These are phyloP conservation scores for Citrullus mucosospermus DNA, from an alignment of 306 rosid species.

Conservation along the genomic window DNA sequence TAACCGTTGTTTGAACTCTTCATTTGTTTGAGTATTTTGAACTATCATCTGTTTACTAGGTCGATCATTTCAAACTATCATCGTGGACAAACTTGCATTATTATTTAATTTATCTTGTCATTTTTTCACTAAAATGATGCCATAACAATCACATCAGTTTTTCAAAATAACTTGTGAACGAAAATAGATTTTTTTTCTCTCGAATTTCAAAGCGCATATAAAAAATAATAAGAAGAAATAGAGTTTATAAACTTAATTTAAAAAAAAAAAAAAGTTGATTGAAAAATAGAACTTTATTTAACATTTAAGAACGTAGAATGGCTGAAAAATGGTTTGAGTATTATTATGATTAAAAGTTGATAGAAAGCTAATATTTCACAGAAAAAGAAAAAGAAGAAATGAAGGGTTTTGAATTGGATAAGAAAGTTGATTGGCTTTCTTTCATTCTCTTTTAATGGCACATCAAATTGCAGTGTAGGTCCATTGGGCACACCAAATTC, in stretches of 20 bases:
- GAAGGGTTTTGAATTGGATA: slow-evolving; percentile 1
- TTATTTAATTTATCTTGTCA: background rate
- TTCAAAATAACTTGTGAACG: no score
- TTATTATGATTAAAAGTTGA: background rate
- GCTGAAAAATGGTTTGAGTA: no score
- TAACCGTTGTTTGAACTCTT: background rate
- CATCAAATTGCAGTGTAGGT: background rate
- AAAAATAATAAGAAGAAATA: no score
- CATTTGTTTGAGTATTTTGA: background rate
- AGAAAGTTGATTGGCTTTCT: slow-evolving; percentile 1
- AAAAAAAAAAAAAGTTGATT: no score
- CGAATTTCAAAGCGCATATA: no score
- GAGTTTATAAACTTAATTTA: no score
- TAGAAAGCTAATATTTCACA: background rate
- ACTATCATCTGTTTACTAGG: background rate
- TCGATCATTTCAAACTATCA: no score
- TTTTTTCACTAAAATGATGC: background rate
- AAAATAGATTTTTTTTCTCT: background rate
- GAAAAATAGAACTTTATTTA: background rate
- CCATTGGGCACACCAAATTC: background rate
- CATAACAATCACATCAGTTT: no score
- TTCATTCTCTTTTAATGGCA: background rate
- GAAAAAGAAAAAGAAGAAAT: background rate
- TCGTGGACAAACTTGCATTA: background rate
- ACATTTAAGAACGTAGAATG: background rate